Percentiles rank a stretch among this genome's conserved stretches.
Evolutionary conservation across 179 eudicot species (phyloP).

Genomic region (Heliamphora pulchella): DNA sequence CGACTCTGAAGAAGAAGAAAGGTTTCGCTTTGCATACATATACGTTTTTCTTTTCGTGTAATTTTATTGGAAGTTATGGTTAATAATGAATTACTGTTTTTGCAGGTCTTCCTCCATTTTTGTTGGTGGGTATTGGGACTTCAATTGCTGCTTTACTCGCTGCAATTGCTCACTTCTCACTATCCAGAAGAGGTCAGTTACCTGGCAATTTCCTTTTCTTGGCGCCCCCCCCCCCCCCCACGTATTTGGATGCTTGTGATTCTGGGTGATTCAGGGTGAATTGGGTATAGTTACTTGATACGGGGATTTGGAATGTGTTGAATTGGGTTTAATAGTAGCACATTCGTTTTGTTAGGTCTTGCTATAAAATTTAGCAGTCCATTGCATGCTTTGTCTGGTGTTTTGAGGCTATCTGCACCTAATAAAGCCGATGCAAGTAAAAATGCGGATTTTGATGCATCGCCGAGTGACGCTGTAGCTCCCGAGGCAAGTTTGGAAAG

Average conservation of each 20-base stretch:
- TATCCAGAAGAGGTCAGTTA: conserved; percentile 42
- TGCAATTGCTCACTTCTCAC: conserved; percentile 35
- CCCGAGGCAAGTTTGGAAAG: conserved; percentile 30
- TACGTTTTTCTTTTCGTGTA: neutral
- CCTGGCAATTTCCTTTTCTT: neutral
- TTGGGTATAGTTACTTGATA: neutral
- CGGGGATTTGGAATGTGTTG: neutral
- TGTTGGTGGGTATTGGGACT: conserved; percentile 56
- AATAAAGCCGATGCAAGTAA: conserved; percentile 19
- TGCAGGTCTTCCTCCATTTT: conserved; percentile 42
- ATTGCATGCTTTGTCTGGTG: conserved; percentile 29
- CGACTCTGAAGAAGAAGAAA: conserved; percentile 23
- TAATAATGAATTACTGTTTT: too few species aligned
- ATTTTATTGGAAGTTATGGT: too few species aligned
- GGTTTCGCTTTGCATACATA: conserved; percentile 29
- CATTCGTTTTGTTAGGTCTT: conserved; percentile 34
- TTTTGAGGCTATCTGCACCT: conserved; percentile 23
- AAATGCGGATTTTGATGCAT: conserved; percentile 25
- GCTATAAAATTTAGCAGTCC: conserved; percentile 38
- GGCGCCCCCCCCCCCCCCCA: too few species aligned
- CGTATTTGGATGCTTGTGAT: neutral
- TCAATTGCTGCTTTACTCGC: conserved; percentile 46
- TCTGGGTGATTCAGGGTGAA: neutral
- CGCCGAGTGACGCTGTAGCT: conserved; percentile 19
- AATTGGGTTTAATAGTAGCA: conserved; percentile 3